Evolutionary conservation across 495 filamentous ascomycete genomes (phyloP).

Genomic region (Xylaria intraflava): DNA sequence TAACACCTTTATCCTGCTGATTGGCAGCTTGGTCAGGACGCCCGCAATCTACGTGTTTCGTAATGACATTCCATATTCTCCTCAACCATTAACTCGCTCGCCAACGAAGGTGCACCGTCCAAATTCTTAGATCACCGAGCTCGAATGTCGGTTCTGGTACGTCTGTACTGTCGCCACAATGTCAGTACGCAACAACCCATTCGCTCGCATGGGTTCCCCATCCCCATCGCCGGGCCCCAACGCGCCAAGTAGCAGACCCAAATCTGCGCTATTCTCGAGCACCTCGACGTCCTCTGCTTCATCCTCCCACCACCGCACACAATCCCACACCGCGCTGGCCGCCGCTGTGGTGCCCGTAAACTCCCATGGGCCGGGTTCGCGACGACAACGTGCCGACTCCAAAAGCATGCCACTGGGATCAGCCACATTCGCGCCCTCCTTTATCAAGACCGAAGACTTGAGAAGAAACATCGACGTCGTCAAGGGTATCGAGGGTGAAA

Average conservation of each 20-base stretch:
- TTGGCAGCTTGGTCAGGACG: neutral
- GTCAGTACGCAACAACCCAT: constrained; percentile 63
- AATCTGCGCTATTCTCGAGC: constrained; percentile 55
- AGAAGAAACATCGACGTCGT: constrained; percentile 60
- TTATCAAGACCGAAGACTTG: constrained; percentile 80
- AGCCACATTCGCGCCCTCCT: constrained; percentile 88
- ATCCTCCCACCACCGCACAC: constrained; percentile 30
- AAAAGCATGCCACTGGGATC: constrained; percentile 45
- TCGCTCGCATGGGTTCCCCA: constrained; percentile 55
- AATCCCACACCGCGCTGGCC: constrained; percentile 35
- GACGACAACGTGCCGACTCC: constrained; percentile 56
- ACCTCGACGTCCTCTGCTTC: constrained; percentile 17
- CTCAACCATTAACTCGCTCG: neutral
- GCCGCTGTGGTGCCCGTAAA: constrained; percentile 25
- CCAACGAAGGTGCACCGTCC: constrained; percentile 8
- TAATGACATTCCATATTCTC: constrained; percentile 5
- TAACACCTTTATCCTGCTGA: neutral
- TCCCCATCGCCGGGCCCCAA: constrained; percentile 50
- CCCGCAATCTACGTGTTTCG: constrained; percentile 9
- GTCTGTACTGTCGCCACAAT: constrained; percentile 34
- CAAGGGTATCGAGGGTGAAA: constrained; percentile 80
- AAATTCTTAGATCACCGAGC: neutral
- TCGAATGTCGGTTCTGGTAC: constrained; percentile 22
- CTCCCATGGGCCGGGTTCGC: constrained; percentile 26
- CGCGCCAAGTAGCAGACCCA: constrained; percentile 51